Conservation (phyloP, 768 basidiomycete species). For the Hypholoma fasciculare region DNA sequence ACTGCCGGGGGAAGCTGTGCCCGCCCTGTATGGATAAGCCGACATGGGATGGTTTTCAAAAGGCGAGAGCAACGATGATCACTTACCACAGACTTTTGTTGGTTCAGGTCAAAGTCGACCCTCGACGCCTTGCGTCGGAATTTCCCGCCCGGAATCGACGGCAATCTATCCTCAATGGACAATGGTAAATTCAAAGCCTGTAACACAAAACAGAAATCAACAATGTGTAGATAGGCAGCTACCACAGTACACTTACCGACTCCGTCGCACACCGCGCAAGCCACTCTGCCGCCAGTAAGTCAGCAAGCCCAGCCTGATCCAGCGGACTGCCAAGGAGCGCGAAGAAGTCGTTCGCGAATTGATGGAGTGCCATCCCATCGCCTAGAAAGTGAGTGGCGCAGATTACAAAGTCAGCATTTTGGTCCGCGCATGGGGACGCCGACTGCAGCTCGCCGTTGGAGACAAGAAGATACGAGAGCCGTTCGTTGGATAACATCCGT, state of each 20-base stretch:
- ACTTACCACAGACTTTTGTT: conserved; percentile 57
- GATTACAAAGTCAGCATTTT: conserved; percentile 63
- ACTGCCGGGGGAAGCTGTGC: conserved; percentile 62
- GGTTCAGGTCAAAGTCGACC: conserved; percentile 56
- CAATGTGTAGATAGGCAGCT: neutral
- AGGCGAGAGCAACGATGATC: neutral
- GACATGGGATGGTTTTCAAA: neutral
- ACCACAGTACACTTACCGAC: conserved; percentile 1
- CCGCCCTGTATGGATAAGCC: conserved; percentile 50
- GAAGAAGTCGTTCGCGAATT: conserved; percentile 81
- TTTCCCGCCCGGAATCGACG: conserved; percentile 28
- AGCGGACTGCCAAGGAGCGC: conserved; percentile 48
- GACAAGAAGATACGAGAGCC: conserved; percentile 68
- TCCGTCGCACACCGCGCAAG: conserved; percentile 20
- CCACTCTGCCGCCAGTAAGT: conserved; percentile 31
- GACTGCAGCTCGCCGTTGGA: conserved; percentile 6
- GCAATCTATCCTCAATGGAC: conserved; percentile 32
- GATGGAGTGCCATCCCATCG: conserved; percentile 86
- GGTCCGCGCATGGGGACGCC: conserved; percentile 5
- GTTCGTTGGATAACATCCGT: conserved; percentile 65
- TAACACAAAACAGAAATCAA: neutral
- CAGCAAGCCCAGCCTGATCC: conserved; percentile 26
- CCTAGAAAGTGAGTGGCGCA: conserved; percentile 82
- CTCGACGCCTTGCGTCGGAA: conserved; percentile 47
- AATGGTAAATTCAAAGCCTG: conserved; percentile 19